Evolutionary conservation across 2,329 filamentous ascomycete genomes (phyloP), one percentile per base, ranked within the genome.

Genomic region (Apiospora pterosperma): DNA sequence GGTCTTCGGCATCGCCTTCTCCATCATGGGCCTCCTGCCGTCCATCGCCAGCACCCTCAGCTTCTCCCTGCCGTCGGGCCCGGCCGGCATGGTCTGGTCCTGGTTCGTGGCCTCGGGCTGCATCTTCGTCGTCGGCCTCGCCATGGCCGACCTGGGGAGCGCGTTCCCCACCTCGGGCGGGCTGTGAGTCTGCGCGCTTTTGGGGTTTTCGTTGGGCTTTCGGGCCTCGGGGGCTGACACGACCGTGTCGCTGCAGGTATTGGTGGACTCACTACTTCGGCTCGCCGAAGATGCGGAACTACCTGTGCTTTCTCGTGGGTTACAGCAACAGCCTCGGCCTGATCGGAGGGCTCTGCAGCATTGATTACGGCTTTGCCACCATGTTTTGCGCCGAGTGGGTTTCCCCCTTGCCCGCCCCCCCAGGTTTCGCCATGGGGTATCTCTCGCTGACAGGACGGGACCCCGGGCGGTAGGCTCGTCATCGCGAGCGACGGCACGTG

Each of bases 221-320:
- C 11, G 38, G 38, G 38, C 38, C 38, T 41, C n/a, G n/a, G n/a
- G n/a, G n/a, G n/a, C n/a, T n/a, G n/a, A n/a, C n/a, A n/a, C n/a
- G n/a, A n/a, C n/a, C n/a, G 41, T 6, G 41, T n/a, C n/a, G n/a
- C 10, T 28, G 23, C 14, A 62, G 60, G 19, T 62, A 62, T n/a
- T 62, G 60, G 60, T 62, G 60, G 60, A 62, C 60, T 2, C 60
- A 62, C 7, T 14, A 62, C 60, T 62, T 62, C 60, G 48, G 60
- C 39, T 21, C 60, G 4, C 31, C 39, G 6, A 31, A n/a, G n/a
- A 42, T n/a, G 16, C 28, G 60, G 16, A 48, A 62, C 60, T 62
- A 62, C 39, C 8, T 62, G 36, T 62, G 25, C 19, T 62, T 62
- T 14, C 38, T 62, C 16, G 60, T 62, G 16, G 60, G 60, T 1